A percentile compares a stretch with the other conserved stretches of the same genome.
Conservation (phyloP, 2,329 filamentous ascomycete species). For the Pseudogymnoascus sp. region DNA sequence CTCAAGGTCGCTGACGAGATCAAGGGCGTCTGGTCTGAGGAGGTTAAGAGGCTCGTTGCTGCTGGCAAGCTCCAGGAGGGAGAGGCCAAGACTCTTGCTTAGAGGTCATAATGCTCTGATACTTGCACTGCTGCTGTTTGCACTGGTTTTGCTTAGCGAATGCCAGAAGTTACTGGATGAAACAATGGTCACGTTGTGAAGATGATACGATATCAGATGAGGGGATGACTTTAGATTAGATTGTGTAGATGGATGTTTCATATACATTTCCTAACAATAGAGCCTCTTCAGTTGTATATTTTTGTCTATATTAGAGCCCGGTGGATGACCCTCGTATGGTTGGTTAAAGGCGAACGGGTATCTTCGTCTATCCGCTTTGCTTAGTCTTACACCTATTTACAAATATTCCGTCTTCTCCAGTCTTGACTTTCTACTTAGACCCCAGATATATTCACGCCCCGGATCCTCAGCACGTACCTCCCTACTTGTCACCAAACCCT, state of each 20-base stretch:
- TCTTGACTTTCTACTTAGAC: background rate
- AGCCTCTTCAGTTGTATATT: conserved; percentile 6
- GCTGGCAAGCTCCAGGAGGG: conserved; percentile 83
- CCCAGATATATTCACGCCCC: background rate
- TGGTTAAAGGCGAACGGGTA: background rate
- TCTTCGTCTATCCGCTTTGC: background rate
- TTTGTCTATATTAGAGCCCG: background rate
- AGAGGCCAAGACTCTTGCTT: conserved; percentile 62
- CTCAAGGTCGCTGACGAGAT: conserved; percentile 78
- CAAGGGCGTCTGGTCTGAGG: conserved; percentile 72
- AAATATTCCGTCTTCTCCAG: background rate
- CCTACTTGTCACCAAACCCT: background rate
- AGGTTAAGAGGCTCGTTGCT: conserved; percentile 70
- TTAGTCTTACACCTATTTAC: conserved; percentile 3
- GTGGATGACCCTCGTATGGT: background rate
- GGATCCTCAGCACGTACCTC: background rate
- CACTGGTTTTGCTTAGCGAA: background rate
- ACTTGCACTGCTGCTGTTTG: background rate
- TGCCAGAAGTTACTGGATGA: conserved; percentile 14
- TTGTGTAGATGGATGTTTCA: conserved; percentile 4
- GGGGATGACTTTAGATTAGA: conserved; percentile 8
- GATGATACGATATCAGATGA: conserved; percentile 6
- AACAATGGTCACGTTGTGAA: conserved; percentile 21
- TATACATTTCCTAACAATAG: background rate
- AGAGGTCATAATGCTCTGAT: conserved; percentile 11